These are phyloP conservation scores for Aspergillus steynii DNA, from an alignment of 495 filamentous ascomycete species.

Conservation along the genomic window DNA sequence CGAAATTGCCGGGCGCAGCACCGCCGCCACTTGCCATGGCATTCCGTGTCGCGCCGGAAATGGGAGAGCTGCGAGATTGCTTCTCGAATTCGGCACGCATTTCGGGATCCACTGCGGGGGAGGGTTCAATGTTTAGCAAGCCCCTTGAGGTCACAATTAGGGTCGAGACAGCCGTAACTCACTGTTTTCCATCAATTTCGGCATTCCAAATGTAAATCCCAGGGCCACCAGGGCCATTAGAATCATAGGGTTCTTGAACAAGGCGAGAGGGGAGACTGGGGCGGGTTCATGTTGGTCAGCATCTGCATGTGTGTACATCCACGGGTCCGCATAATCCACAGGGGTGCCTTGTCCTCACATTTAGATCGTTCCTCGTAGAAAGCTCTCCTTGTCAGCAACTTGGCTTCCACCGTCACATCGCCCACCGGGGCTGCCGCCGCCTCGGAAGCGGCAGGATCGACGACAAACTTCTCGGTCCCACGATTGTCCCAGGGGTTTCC, in stretches of 20 bases:
- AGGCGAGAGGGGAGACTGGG: constrained; percentile 58
- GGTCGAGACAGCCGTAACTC: constrained; percentile 37
- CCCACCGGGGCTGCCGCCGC: constrained; percentile 10
- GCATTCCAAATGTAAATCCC: constrained; percentile 82
- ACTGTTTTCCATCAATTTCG: constrained; percentile 95
- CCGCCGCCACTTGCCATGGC: constrained; percentile 39
- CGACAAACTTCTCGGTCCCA: constrained; percentile 56
- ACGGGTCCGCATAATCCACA: background rate
- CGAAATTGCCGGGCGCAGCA: constrained; percentile 61
- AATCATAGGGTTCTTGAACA: constrained; percentile 95
- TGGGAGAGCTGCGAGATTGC: constrained; percentile 72
- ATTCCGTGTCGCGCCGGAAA: constrained; percentile 48
- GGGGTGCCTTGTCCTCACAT: constrained; percentile 57
- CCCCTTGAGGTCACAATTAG: background rate
- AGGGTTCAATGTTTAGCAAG: background rate
- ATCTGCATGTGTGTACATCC: constrained; percentile 4
- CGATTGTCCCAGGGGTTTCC: constrained; percentile 86
- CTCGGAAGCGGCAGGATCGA: constrained; percentile 21
- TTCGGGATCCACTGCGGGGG: constrained; percentile 83
- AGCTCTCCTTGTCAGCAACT: constrained; percentile 59
- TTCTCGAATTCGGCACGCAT: constrained; percentile 89
- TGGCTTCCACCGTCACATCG: constrained; percentile 57
- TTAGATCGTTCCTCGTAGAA: constrained; percentile 72
- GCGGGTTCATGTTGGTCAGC: constrained; percentile 10
- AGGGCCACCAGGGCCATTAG: constrained; percentile 80